These are phyloP conservation scores for Talaromyces proteolyticus DNA, from an alignment of 495 filamentous ascomycete species.

Conservation along the genomic window DNA sequence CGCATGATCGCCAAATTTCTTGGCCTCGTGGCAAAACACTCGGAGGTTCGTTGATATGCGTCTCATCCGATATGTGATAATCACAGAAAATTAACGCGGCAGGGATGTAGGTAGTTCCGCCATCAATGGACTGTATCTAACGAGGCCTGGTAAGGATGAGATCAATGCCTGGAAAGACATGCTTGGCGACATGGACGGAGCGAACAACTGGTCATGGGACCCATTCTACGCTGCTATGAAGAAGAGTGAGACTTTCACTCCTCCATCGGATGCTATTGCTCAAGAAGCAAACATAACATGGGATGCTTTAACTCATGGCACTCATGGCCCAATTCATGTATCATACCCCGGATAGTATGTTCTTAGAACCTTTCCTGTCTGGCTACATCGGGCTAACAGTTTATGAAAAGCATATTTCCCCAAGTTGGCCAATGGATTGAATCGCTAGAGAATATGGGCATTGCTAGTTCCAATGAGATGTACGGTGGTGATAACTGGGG, in stretches of 20 bases:
- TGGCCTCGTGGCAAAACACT: slow-evolving; percentile 32
- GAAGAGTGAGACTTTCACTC: slow-evolving; percentile 37
- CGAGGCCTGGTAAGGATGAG: slow-evolving; percentile 24
- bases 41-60: slow-evolving; percentile 30
- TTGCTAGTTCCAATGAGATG: slow-evolving; percentile 19
- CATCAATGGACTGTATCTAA: slow-evolving; percentile 28
- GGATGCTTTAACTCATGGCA: slow-evolving; percentile 27
- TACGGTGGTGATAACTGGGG: slow-evolving; percentile 25
- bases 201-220: slow-evolving; percentile 27
- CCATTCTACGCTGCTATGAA: slow-evolving; percentile 27
- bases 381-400: not conserved
- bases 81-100: too few species aligned
- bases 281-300: slow-evolving; percentile 31
- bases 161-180: slow-evolving; percentile 27
- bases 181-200: slow-evolving; percentile 25
- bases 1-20: slow-evolving; percentile 22
- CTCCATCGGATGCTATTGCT: slow-evolving; percentile 24
- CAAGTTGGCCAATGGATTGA: slow-evolving; percentile 23
- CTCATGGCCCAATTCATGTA: slow-evolving; percentile 37
- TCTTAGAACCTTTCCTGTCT: not conserved
- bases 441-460: slow-evolving; percentile 18
- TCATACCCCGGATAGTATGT: slow-evolving; percentile 41
- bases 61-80: too few species aligned
- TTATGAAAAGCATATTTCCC: slow-evolving; percentile 17
- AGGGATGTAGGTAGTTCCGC: slow-evolving; percentile 31